These are phyloP conservation scores for Pseudoneurospora amorphoporcata DNA, from an alignment of 495 filamentous ascomycete species.

Conservation along the genomic window DNA sequence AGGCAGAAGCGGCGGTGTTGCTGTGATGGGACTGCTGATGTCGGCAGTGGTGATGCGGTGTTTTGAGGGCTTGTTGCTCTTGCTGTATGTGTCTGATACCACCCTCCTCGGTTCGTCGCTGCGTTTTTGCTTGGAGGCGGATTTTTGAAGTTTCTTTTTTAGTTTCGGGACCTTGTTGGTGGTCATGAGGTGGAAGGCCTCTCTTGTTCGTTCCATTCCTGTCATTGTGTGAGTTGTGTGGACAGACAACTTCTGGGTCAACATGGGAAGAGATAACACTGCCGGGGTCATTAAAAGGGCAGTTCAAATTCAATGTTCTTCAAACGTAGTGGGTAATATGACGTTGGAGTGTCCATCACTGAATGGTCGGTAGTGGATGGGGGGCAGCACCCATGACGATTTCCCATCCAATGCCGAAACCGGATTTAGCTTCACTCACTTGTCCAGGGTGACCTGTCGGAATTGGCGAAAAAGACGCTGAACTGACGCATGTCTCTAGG, in stretches of 20 bases:
- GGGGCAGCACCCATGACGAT: not conserved
- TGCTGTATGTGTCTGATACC: conserved; percentile 10
- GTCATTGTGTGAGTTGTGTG: not conserved
- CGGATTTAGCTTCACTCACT: conserved; percentile 12
- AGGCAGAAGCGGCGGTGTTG: conserved; percentile 8
- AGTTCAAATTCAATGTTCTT: not conserved
- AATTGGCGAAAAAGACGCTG: not conserved
- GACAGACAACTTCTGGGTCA: not conserved
- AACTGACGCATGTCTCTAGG: not conserved
- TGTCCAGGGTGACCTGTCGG: not conserved
- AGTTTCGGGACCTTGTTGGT: conserved; percentile 22
- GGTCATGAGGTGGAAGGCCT: conserved; percentile 8
- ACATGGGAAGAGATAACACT: not conserved
- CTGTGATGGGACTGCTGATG: not conserved
- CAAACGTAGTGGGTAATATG: conserved; percentile 10
- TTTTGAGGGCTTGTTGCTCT: conserved; percentile 14
- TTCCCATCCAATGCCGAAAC: conserved; percentile 22
- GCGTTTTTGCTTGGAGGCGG: conserved; percentile 21
- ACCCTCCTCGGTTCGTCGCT: conserved; percentile 6
- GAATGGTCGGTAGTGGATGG: not conserved
- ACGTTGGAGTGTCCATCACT: conserved; percentile 18
- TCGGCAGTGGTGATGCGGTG: conserved; percentile 8
- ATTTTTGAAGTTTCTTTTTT: conserved; percentile 34
- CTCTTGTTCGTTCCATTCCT: conserved; percentile 26
- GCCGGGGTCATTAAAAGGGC: not conserved